phyloP scores from a whole-genome alignment of 106 monocot species.

The Dendrobium chrysotoxum region DNA sequence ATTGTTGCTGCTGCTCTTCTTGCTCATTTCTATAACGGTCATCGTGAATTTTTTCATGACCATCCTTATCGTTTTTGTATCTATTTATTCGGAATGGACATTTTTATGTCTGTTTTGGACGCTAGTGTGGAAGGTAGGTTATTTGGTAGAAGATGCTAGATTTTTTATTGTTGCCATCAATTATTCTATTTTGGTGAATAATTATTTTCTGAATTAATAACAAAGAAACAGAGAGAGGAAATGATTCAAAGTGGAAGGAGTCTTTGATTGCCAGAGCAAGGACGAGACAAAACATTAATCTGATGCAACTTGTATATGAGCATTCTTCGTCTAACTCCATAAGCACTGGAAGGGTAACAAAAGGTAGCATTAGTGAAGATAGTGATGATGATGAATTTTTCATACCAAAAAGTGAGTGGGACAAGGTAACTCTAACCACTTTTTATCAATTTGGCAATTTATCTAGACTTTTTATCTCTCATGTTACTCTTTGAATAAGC shows the following conservation, averaged over 20 bases:
- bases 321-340: constrained; percentile 20
- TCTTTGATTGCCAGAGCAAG: constrained; percentile 50
- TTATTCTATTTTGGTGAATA: background rate
- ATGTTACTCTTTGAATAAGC: background rate
- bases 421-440: constrained; percentile 39
- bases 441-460: background rate
- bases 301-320: constrained; percentile 93
- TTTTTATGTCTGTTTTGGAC: background rate
- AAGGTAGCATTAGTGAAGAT: constrained; percentile 49
- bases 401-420: constrained; percentile 56
- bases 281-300: constrained; percentile 42
- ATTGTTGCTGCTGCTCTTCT: background rate
- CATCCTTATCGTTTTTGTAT: background rate
- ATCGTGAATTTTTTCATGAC: background rate
- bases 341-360: constrained; percentile 7
- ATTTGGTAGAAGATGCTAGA: background rate
- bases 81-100: background rate
- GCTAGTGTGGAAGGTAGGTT: background rate
- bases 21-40: background rate
- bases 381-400: constrained; percentile 86
- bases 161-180: background rate
- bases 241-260: constrained; percentile 88
- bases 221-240: constrained; percentile 36
- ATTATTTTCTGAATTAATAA: background rate
- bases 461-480: background rate